Evolutionary conservation across 2,329 filamentous ascomycete genomes (phyloP).

Genomic region (Aspergillus terreus): DNA sequence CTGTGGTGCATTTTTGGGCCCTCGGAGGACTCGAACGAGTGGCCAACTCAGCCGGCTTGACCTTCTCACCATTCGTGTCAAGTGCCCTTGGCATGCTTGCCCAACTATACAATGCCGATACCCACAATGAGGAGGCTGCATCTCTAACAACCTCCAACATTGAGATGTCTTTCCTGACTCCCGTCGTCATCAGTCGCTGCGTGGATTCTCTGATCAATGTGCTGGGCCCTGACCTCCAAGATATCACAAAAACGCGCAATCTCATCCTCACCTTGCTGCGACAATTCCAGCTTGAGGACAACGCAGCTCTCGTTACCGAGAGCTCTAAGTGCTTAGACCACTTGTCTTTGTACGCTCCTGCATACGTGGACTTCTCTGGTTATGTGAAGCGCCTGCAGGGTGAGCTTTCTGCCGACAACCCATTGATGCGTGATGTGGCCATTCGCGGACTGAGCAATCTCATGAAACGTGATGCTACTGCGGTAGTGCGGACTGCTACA

Average conservation of each 20-base stretch:
- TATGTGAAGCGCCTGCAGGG: conserved; percentile 82
- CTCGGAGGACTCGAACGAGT: conserved; percentile 82
- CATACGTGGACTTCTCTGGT: conserved; percentile 74
- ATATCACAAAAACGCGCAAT: conserved; percentile 85
- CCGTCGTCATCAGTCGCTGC: conserved; percentile 78
- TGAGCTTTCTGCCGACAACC: conserved; percentile 67
- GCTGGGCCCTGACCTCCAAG: conserved; percentile 89
- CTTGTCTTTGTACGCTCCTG: conserved; percentile 84
- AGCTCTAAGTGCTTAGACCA: conserved; percentile 84
- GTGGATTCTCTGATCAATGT: conserved; percentile 97
- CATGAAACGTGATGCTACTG: conserved; percentile 86
- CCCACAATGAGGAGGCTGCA: conserved; percentile 79
- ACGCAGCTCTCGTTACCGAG: conserved; percentile 67
- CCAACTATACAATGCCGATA: conserved; percentile 86
- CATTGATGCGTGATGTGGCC: conserved; percentile 71
- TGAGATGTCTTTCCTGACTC: conserved; percentile 78
- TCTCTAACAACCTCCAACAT: conserved; percentile 84
- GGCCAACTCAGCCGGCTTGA: conserved; percentile 86
- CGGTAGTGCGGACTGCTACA: conserved; percentile 73
- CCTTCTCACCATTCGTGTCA: conserved; percentile 85
- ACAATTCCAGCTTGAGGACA: conserved; percentile 75
- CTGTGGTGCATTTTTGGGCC: conserved; percentile 94
- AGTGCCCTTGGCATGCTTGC: conserved; percentile 91
- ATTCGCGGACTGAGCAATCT: conserved; percentile 88
- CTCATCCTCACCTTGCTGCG: conserved; percentile 82